Conservation (phyloP, 768 basidiomycete species). For the Tylopilus vinaceipallidus region DNA sequence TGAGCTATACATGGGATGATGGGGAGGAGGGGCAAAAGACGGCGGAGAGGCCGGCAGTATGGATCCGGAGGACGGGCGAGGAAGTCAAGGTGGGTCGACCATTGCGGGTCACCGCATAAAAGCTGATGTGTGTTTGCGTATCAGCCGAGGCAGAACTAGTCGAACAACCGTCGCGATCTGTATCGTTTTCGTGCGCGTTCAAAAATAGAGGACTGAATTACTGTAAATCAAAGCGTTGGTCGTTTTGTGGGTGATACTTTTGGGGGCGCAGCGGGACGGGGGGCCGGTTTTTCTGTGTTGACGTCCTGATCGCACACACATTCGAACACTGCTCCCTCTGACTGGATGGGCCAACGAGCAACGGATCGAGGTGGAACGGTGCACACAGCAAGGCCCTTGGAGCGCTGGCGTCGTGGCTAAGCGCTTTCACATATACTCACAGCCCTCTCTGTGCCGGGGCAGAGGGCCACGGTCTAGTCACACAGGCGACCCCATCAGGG, state of each 20-base stretch:
- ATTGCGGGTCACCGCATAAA: too few relatives aligned
- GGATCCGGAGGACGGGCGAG: constrained; percentile 64
- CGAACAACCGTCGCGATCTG: background rate
- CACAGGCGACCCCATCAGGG: too few relatives aligned
- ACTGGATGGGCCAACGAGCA: background rate
- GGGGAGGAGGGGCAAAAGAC: constrained; percentile 71
- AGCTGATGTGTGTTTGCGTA: too few relatives aligned
- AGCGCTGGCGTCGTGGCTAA: background rate
- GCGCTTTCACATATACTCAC: background rate
- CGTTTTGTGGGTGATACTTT: background rate
- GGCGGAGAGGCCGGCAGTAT: constrained; percentile 59
- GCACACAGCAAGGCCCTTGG: background rate
- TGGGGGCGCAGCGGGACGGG: background rate
- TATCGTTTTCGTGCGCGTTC: background rate
- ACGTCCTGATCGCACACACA: background rate
- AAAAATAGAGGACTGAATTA: background rate
- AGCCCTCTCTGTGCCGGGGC: background rate
- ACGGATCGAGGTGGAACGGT: background rate
- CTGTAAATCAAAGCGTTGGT: background rate
- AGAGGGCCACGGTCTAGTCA: background rate
- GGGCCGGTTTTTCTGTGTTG: background rate
- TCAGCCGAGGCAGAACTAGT: constrained; percentile 24
- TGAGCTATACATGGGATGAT: constrained; percentile 89
- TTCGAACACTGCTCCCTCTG: background rate
- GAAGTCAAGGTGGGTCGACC: constrained; percentile 73